phyloP scores from a whole-genome alignment of 1,139 yeast species.

The Nakaseomyces bracarensis region DNA sequence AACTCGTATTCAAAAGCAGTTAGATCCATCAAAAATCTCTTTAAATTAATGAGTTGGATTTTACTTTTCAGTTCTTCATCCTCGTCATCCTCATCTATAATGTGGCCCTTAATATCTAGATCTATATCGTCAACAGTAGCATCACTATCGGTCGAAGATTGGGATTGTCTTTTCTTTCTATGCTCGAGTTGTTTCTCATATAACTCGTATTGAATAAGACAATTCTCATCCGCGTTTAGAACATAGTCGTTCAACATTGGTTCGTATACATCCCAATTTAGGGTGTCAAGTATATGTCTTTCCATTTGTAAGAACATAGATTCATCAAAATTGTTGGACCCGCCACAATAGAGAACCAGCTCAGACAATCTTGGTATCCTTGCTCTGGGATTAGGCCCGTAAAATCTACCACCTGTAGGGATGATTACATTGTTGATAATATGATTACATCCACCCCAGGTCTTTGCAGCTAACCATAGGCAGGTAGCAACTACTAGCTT shows the following conservation, averaged over 20 bases:
- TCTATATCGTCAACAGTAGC: slow-evolving; percentile 25
- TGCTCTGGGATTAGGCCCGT: slow-evolving; percentile 60
- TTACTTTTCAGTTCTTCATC: slow-evolving; percentile 26
- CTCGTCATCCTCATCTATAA: slow-evolving; percentile 23
- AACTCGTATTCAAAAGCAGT: slow-evolving; percentile 29
- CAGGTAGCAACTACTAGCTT: slow-evolving; percentile 60
- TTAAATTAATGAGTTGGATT: slow-evolving; percentile 28
- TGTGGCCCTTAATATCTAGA: slow-evolving; percentile 7
- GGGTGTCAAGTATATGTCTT: slow-evolving; percentile 47
- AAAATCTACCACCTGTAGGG: slow-evolving; percentile 49
- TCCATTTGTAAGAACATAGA: slow-evolving; percentile 54
- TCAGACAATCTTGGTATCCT: slow-evolving; percentile 58
- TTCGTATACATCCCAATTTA: slow-evolving; percentile 54
- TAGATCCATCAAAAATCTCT: slow-evolving; percentile 29
- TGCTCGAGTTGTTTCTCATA: slow-evolving; percentile 32
- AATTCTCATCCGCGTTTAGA: slow-evolving; percentile 36
- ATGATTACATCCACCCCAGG: slow-evolving; percentile 64
- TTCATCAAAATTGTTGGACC: slow-evolving; percentile 47
- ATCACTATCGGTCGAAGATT: slow-evolving; percentile 26
- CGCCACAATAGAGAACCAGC: slow-evolving; percentile 51
- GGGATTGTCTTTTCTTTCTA: slow-evolving; percentile 24
- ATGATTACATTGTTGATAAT: slow-evolving; percentile 44
- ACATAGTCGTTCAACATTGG: slow-evolving; percentile 50
- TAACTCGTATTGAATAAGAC: slow-evolving; percentile 34
- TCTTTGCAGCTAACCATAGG: slow-evolving; percentile 56